Evolutionary conservation across 352 stramenopile species (phyloP).

Genomic region (Phytophthora melonis): DNA sequence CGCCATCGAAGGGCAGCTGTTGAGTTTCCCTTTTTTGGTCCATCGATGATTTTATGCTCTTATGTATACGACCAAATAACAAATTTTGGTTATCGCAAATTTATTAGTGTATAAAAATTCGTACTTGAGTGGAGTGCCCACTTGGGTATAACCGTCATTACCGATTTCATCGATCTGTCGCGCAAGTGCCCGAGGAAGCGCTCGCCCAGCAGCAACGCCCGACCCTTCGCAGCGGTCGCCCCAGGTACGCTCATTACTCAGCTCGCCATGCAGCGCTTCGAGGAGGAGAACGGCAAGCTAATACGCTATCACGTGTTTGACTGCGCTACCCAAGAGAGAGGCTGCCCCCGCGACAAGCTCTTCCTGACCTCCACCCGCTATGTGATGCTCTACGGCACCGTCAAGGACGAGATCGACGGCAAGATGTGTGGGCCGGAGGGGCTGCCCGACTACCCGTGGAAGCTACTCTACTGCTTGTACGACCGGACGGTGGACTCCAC

Average conservation of each 20-base stretch:
- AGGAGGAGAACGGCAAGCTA: background rate
- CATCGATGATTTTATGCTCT: background rate
- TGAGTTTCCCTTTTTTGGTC: background rate
- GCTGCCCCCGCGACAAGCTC: background rate
- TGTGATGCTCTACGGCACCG: no score
- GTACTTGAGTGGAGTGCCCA: background rate
- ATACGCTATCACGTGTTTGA: background rate
- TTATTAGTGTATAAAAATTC: conserved; percentile 1
- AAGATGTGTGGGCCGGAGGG: no score
- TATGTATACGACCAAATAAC: background rate
- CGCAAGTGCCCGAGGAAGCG: background rate
- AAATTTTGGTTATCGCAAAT: conserved; percentile 1
- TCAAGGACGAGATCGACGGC: no score
- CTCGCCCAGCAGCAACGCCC: background rate
- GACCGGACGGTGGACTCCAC: no score
- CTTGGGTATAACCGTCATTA: conserved; percentile 1
- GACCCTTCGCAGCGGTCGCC: background rate
- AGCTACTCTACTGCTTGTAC: no score
- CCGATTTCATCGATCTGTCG: background rate
- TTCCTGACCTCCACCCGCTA: background rate
- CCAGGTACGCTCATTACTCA: background rate
- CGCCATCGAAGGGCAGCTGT: background rate
- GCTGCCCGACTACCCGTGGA: no score
- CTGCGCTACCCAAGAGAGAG: background rate
- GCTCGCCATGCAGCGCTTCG: background rate